Base-by-base conservation (phyloP, 2,329 filamentous ascomycete species). In the Epicoccum sorghinum region DNA sequence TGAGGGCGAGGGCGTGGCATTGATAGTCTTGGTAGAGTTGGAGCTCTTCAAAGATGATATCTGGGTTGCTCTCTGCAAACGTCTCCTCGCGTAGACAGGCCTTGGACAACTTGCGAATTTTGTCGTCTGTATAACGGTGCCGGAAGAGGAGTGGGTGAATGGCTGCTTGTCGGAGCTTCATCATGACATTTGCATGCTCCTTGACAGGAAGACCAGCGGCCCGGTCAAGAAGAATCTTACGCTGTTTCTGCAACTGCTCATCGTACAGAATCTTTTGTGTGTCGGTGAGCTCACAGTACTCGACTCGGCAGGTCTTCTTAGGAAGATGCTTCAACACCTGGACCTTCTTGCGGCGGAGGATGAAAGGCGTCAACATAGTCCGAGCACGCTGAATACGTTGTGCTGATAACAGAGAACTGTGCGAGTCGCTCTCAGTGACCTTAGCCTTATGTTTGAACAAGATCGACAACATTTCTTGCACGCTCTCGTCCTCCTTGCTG, bases 361-460 rank as follows among this genome's bases (percentile, higher is more conserved):
- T 95, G 70, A 99, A 99, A 0, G 95, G 95, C 23, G 93, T 91
- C 68, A 99, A 86, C 80, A 99, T 99, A 0, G 89, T 91, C 49
- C 93, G 87, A 2, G 95, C 95, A 39, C 93, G 85, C 52, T 86
- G 85, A 52, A 98, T 95, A 37, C 95, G 88, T 71, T 96, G 91
- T 39, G 86, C 88, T 22, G 95, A 96, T 1, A 99, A 79, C 9
- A 98, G 83, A 1, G 91, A 89, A 22, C 90, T 90, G 70, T 97
- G 85, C 5, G 69, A 69, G 12, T 83, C 80, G 22, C 89, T 84
- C 65, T 93, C 89, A 33, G 87, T 88, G 18, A 92, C 89, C 47
- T 89, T 93, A 10, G 93, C 90, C 68, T 96, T 96, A 70, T 96
- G 90, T 62, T 91, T 91, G 78, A 99, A 99, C 42, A 98, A 89